These are phyloP conservation scores for Cystoderma amianthinum DNA, from an alignment of 768 basidiomycete genomes.

Conservation along the genomic window DNA sequence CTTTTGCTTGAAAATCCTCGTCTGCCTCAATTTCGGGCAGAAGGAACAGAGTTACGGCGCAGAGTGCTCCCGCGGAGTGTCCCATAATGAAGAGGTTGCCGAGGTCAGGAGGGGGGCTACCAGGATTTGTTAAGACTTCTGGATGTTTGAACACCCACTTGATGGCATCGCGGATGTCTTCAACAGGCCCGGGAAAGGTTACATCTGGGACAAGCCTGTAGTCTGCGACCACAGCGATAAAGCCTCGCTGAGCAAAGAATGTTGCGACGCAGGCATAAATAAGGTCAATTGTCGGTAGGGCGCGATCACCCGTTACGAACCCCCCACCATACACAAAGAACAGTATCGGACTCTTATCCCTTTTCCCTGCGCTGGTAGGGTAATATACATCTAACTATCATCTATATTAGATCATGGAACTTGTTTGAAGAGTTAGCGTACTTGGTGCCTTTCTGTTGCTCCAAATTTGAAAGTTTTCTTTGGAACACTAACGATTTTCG, in stretches of 20 bases:
- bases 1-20: slow-evolving; percentile 20
- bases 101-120: slow-evolving; percentile 28
- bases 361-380: slow-evolving; percentile 26
- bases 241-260: slow-evolving; percentile 54
- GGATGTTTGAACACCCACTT: slow-evolving; percentile 40
- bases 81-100: slow-evolving; percentile 41
- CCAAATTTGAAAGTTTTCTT: slow-evolving; percentile 55
- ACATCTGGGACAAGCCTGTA: slow-evolving; percentile 57
- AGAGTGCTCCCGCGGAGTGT: slow-evolving; percentile 57
- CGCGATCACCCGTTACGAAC: slow-evolving; percentile 45
- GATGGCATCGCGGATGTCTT: slow-evolving; percentile 57
- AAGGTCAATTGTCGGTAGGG: slow-evolving; percentile 36
- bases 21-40: slow-evolving; percentile 24
- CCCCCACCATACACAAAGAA: slow-evolving; percentile 68
- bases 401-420: not conserved
- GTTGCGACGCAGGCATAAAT: slow-evolving; percentile 51
- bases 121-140: slow-evolving; percentile 17
- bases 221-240: slow-evolving; percentile 61
- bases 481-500: slow-evolving; percentile 39
- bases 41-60: slow-evolving; percentile 37
- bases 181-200: slow-evolving; percentile 45
- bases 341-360: slow-evolving; percentile 35
- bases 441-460: slow-evolving; percentile 41
- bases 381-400: slow-evolving; percentile 64
- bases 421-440: slow-evolving; percentile 11